A percentile compares a stretch with the other conserved stretches of the same genome.
phyloP scores from a whole-genome alignment of 306 rosid genomes.

The Acacia crassicarpa region DNA sequence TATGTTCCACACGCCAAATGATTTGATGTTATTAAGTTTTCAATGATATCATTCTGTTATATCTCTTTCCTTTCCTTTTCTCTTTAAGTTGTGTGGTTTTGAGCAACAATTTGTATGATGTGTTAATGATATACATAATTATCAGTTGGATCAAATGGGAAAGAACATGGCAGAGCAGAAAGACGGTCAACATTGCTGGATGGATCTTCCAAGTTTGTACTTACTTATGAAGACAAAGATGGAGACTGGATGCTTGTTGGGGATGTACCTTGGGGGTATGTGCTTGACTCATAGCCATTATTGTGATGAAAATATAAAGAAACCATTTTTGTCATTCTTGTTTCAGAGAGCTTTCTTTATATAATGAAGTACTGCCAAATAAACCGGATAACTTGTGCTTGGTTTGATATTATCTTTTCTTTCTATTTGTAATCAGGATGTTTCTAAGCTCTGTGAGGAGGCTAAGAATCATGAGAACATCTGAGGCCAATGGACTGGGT shows the following conservation, averaged over 20 bases:
- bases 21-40: not conserved
- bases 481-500: slow-evolving; percentile 67
- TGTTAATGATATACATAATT: not conserved
- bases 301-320: not conserved
- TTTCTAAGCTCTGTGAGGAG: slow-evolving; percentile 68
- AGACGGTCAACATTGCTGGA: slow-evolving; percentile 52
- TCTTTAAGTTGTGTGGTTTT: not conserved
- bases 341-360: not conserved
- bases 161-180: slow-evolving; percentile 34
- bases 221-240: slow-evolving; percentile 80
- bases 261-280: slow-evolving; percentile 92
- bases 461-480: slow-evolving; percentile 76
- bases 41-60: not conserved
- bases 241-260: slow-evolving; percentile 97
- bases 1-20: not conserved
- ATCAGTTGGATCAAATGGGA: slow-evolving; percentile 44
- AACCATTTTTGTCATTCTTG: not conserved
- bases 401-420: slow-evolving; percentile 20
- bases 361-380: not conserved
- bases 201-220: slow-evolving; percentile 66
- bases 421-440: slow-evolving; percentile 53
- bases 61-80: not conserved
- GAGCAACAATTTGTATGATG: not conserved
- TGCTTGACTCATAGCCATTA: slow-evolving; percentile 13
- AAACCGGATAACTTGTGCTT: not conserved